A percentile compares a stretch with the other conserved stretches of the same genome.
These are phyloP conservation scores for Omphalotus olearius DNA, from an alignment of 1,284 basidiomycete genomes.

Conservation along the genomic window DNA sequence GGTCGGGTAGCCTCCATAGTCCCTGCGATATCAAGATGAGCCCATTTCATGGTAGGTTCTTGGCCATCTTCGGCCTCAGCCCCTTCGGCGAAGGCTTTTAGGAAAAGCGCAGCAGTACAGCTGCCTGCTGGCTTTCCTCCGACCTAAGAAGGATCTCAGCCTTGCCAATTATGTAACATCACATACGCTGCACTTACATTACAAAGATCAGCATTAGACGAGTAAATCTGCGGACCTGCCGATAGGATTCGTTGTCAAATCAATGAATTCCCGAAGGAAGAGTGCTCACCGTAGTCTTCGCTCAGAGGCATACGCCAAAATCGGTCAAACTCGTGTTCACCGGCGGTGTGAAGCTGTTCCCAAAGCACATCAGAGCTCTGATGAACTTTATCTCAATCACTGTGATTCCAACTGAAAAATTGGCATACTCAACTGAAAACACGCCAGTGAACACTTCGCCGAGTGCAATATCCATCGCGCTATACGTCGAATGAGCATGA, in stretches of 20 bases:
- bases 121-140: slow-evolving; percentile 75
- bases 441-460: slow-evolving; percentile 78
- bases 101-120: slow-evolving; percentile 84
- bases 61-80: slow-evolving; percentile 50
- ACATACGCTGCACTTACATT: slow-evolving; percentile 45
- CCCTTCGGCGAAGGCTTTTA: slow-evolving; percentile 78
- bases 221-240: slow-evolving; percentile 12
- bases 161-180: too few relatives aligned
- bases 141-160: slow-evolving; percentile 32
- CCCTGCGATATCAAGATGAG: slow-evolving; percentile 85
- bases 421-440: slow-evolving; percentile 55
- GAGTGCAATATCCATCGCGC: slow-evolving; percentile 64
- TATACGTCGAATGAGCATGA: slow-evolving; percentile 22
- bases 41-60: slow-evolving; percentile 48
- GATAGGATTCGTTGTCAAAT: background rate
- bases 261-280: background rate
- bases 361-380: slow-evolving; percentile 74
- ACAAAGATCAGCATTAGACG: slow-evolving; percentile 39
- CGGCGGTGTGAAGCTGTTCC: slow-evolving; percentile 67
- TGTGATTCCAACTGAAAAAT: background rate
- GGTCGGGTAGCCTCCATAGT: slow-evolving; percentile 67
- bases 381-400: background rate
- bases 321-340: slow-evolving; percentile 71
- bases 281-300: slow-evolving; percentile 54
- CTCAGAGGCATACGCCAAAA: slow-evolving; percentile 86